phyloP scores from a whole-genome alignment of 1,139 yeast species.

The Pneumocystis carinii region DNA sequence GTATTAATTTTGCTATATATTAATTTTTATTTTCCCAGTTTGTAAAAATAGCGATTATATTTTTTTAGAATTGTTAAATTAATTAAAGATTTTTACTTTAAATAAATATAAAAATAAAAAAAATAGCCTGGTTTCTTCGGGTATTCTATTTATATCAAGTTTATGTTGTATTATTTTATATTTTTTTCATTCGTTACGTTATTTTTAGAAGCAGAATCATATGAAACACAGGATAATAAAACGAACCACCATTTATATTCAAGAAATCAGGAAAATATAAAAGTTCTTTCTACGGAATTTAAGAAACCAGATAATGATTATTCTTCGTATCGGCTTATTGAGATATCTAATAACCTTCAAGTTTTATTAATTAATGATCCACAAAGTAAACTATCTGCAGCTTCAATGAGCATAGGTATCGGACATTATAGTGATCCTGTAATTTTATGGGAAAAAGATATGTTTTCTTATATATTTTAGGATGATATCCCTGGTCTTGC shows the following conservation, averaged over 20 bases:
- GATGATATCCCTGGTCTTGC: conserved; percentile 69
- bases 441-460: not conserved
- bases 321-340: conserved; percentile 41
- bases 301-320: not conserved
- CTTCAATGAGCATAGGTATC: conserved; percentile 79
- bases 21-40: too few relatives aligned
- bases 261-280: not conserved
- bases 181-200: too few relatives aligned
- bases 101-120: too few relatives aligned
- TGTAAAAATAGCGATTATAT: too few relatives aligned
- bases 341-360: conserved; percentile 50
- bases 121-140: too few relatives aligned
- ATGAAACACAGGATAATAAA: too few relatives aligned
- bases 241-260: not conserved
- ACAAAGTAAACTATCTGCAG: conserved; percentile 80
- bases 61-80: too few relatives aligned
- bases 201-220: too few relatives aligned
- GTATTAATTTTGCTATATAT: too few relatives aligned
- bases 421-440: conserved; percentile 73
- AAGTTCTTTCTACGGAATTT: not conserved
- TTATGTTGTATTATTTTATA: too few relatives aligned
- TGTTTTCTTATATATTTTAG: not conserved
- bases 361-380: conserved; percentile 73
- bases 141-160: too few relatives aligned
- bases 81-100: too few relatives aligned